Evolutionary conservation across 1,284 basidiomycete species (phyloP).

Genomic region (Phylloporus sp.): DNA sequence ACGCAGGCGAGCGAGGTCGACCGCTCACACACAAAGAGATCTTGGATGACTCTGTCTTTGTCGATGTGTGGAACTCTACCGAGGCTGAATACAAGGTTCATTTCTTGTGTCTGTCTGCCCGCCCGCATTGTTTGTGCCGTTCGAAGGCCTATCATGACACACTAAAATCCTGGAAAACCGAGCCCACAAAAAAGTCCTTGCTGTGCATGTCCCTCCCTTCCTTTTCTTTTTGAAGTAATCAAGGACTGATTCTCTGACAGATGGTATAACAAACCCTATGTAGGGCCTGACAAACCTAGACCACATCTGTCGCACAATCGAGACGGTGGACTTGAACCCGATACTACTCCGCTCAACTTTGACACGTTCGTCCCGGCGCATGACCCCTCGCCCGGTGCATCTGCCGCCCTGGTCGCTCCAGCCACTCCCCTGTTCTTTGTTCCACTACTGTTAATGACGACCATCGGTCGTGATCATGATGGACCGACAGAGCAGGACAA

Average conservation of each 20-base stretch:
- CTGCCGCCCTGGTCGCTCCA: constrained; percentile 10
- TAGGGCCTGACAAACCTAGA: constrained; percentile 18
- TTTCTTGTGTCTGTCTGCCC: neutral
- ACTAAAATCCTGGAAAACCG: constrained; percentile 70
- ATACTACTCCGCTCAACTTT: constrained; percentile 70
- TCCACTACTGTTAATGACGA: constrained; percentile 38
- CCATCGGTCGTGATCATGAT: constrained; percentile 54
- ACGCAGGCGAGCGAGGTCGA: constrained; percentile 87
- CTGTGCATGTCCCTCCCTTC: constrained; percentile 53
- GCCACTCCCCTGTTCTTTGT: constrained; percentile 30
- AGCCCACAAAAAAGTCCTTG: constrained; percentile 68
- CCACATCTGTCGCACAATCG: constrained; percentile 3
- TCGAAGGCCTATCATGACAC: constrained; percentile 68
- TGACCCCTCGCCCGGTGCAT: constrained; percentile 53
- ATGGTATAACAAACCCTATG: constrained; percentile 76
- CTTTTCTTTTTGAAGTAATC: neutral
- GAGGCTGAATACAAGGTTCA: constrained; percentile 74
- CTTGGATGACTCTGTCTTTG: constrained; percentile 82
- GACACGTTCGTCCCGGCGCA: constrained; percentile 69
- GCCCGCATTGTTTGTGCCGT: constrained; percentile 3
- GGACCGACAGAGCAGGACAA: constrained; percentile 28
- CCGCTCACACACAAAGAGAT: constrained; percentile 72
- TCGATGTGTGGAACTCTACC: constrained; percentile 81
- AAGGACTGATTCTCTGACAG: constrained; percentile 42
- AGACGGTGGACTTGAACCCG: constrained; percentile 21